Base-by-base conservation (phyloP, 345 rosid genomes). In the Lepidium sativum region DNA sequence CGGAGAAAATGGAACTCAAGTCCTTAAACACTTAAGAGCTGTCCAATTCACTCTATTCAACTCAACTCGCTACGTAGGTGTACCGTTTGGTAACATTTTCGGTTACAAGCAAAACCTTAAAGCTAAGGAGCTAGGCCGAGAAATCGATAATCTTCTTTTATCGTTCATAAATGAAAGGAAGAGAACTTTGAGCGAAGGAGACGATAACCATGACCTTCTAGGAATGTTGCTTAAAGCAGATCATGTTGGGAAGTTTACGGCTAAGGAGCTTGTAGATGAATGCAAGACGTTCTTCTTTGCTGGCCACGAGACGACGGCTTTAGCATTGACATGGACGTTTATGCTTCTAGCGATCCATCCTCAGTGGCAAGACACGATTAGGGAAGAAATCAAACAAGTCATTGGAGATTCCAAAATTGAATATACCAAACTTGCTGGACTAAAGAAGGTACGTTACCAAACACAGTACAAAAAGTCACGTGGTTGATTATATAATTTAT, bases 201-300 rank as follows among this genome's bases (percentile, higher is more conserved):
- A 20, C 3, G 54, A 72, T 11, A 29, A 65, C 14, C 68, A 58
- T 9, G 92, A 90, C 73, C 77, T 94, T 67, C 73, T 94, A 0
- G 92, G 95, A 23, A 31, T 86, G 38, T 69, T 92, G 77, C 62
- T 86, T 12, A 77, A 74, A 42, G 64, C 57, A 2, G 86, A 83
- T n/a, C 34, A 23, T 20, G 83, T 82, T 0, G 62, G 49, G 13
- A 62, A 52, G 4, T 59, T 94, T 65, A 79, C 87, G 15, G 68
- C 81, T 1, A 68, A 76, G 51, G 92, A 90, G 53, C 72, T 94
- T 10, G 84, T 94, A 1, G 97, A 94, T 20, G 97, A 94, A 78
- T 88, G 97, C 79, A 94, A 94, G 71, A 94, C 99, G 3, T 88
- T 94, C 77, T 94, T 94, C 81, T 94, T 94, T 23, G 97, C 79